These are phyloP conservation scores for Lactarius hengduanensis DNA, from an alignment of 768 basidiomycete genomes.

Conservation along the genomic window DNA sequence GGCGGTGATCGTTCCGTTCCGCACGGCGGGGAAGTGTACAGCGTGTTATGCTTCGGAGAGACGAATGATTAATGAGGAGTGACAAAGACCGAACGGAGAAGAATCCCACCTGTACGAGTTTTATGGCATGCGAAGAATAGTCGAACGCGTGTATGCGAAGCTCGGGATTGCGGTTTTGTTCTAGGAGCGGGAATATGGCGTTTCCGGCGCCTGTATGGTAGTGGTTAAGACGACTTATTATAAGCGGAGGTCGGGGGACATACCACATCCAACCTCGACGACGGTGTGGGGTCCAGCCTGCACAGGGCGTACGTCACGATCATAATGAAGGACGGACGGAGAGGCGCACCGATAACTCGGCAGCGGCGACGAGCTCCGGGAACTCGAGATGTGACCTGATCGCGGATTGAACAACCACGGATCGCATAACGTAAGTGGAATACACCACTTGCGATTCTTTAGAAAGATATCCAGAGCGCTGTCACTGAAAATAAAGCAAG, in stretches of 20 bases:
- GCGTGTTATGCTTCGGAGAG: constrained; percentile 56
- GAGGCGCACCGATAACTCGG: constrained; percentile 38
- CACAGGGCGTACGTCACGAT: constrained; percentile 7
- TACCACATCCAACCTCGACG: constrained; percentile 91
- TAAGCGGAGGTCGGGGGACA: constrained; percentile 29
- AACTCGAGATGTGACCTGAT: constrained; percentile 90
- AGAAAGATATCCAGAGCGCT: too few relatives aligned
- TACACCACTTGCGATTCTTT: constrained; percentile 84
- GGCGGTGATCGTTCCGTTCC: constrained; percentile 71
- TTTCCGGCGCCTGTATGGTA: constrained; percentile 81
- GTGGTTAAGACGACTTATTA: not conserved
- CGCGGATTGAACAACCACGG: not conserved
- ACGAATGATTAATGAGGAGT: not conserved
- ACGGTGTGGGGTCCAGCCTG: constrained; percentile 78
- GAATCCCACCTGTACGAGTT: constrained; percentile 76
- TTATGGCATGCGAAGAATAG: constrained; percentile 85
- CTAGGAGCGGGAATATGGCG: constrained; percentile 84
- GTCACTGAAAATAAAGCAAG: too few relatives aligned
- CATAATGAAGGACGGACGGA: not conserved
- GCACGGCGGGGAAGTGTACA: constrained; percentile 63
- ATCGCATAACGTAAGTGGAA: not conserved
- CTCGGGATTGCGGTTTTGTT: constrained; percentile 77
- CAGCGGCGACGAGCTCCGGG: constrained; percentile 74
- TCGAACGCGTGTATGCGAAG: constrained; percentile 82
- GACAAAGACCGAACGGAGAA: not conserved